Conservation (phyloP, 768 basidiomycete genomes). For the Kondoa subrosea region DNA sequence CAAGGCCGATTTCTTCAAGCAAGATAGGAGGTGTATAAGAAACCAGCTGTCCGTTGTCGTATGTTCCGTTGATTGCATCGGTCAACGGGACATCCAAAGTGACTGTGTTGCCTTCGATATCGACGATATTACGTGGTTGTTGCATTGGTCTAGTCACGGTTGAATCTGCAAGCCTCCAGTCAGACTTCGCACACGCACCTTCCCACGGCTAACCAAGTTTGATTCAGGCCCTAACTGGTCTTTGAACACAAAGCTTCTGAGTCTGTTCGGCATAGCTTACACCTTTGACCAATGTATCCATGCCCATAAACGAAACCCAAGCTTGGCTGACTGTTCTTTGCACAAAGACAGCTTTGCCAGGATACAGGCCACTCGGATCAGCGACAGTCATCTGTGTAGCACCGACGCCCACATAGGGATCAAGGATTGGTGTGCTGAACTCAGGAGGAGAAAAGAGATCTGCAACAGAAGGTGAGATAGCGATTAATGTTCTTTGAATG, state of each 20-base stretch:
- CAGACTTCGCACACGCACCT: too few species aligned
- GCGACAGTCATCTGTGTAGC: neutral
- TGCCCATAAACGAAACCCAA: neutral
- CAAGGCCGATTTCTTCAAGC: neutral
- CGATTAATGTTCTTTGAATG: neutral
- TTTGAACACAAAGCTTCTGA: too few species aligned
- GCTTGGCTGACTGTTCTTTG: neutral
- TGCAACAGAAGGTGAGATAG: neutral
- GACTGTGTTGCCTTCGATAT: neutral
- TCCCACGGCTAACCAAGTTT: constrained; percentile 4
- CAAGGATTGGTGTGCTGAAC: neutral
- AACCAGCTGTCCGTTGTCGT: neutral
- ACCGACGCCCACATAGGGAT: neutral
- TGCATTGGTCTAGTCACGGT: neutral
- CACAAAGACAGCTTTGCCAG: neutral
- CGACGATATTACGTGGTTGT: neutral
- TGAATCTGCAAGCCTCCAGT: too few species aligned
- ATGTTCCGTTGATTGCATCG: neutral
- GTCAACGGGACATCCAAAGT: constrained; percentile 6
- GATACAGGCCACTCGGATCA: neutral
- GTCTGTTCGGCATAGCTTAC: too few species aligned
- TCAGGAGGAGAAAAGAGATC: neutral
- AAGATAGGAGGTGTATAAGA: neutral
- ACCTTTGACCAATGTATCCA: neutral
- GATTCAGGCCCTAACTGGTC: neutral